phyloP scores from a whole-genome alignment of 2,329 filamentous ascomycete species.

The Pochonia chlamydosporia region DNA sequence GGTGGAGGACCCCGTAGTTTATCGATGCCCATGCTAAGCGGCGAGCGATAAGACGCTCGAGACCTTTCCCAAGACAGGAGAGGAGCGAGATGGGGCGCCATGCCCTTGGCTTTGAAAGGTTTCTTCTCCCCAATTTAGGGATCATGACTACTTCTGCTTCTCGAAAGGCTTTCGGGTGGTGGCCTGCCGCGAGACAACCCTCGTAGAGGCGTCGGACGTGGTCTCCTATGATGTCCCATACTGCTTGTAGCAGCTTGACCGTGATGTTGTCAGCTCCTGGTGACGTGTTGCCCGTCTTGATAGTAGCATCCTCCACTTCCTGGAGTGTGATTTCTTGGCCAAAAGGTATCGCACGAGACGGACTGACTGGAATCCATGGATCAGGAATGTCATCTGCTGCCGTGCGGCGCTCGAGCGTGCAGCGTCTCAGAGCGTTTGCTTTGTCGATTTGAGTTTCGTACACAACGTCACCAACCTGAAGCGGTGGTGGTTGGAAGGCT shows the following conservation, averaged over 20 bases:
- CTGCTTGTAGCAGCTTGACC: slow-evolving; percentile 11
- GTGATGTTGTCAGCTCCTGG: slow-evolving; percentile 15
- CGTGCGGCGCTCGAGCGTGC: slow-evolving; percentile 10
- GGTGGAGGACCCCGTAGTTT: slow-evolving; percentile 14
- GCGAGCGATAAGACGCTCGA: slow-evolving; percentile 18
- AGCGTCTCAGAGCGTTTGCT: slow-evolving; percentile 11
- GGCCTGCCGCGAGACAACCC: neutral
- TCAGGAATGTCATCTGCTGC: slow-evolving; percentile 11
- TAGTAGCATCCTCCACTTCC: slow-evolving; percentile 11
- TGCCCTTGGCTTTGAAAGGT: slow-evolving; percentile 12
- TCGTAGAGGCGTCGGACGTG: slow-evolving; percentile 5
- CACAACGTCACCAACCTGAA: slow-evolving; percentile 10
- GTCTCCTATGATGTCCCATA: slow-evolving; percentile 5
- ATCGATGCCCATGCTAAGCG: slow-evolving; percentile 14
- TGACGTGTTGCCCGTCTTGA: slow-evolving; percentile 15
- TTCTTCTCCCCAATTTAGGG: slow-evolving; percentile 15
- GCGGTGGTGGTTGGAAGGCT: slow-evolving; percentile 12
- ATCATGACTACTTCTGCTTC: slow-evolving; percentile 18
- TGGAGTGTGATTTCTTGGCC: slow-evolving; percentile 9
- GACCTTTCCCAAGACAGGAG: slow-evolving; percentile 19
- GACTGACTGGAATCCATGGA: slow-evolving; percentile 8
- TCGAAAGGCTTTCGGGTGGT: slow-evolving; percentile 1
- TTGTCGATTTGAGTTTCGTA: slow-evolving; percentile 13
- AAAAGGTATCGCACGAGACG: slow-evolving; percentile 10
- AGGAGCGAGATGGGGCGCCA: slow-evolving; percentile 21